phyloP scores from a whole-genome alignment of 2,329 filamentous ascomycete species.

The Diaporthe sp. region DNA sequence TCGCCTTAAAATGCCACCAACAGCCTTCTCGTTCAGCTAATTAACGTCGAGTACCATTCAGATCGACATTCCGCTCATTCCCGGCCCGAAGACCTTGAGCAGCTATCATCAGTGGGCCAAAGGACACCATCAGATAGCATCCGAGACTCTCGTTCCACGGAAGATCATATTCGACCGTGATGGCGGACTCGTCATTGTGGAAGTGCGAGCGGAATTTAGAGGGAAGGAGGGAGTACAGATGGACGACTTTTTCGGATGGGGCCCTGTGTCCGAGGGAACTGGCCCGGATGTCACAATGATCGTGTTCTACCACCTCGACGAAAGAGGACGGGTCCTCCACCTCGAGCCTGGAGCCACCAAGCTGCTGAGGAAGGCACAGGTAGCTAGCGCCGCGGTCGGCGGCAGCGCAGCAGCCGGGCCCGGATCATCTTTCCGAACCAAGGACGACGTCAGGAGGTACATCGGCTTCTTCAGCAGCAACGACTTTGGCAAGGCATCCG shows the following conservation, averaged over 20 bases:
- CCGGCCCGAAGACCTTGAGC: not conserved
- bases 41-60: not conserved
- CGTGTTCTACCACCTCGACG: constrained; percentile 24
- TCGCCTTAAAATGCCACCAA: not conserved
- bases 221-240: constrained; percentile 10
- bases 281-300: constrained; percentile 13
- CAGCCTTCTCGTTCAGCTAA: not conserved
- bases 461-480: constrained; percentile 13
- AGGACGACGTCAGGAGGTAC: not conserved
- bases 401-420: not conserved
- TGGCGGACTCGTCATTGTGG: not conserved
- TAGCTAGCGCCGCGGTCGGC: not conserved
- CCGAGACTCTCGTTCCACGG: constrained; percentile 7
- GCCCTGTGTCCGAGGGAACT: not conserved
- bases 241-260: constrained; percentile 18
- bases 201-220: constrained; percentile 14
- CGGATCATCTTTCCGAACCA: not conserved
- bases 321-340: not conserved
- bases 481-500: constrained; percentile 19
- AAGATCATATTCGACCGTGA: constrained; percentile 17
- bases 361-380: not conserved
- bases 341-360: constrained; percentile 13
- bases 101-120: constrained; percentile 19
- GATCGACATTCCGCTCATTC: constrained; percentile 11
- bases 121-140: constrained; percentile 12